Conservation (phyloP, 768 basidiomycete genomes). For the Xerocomus brunneocitrinus region DNA sequence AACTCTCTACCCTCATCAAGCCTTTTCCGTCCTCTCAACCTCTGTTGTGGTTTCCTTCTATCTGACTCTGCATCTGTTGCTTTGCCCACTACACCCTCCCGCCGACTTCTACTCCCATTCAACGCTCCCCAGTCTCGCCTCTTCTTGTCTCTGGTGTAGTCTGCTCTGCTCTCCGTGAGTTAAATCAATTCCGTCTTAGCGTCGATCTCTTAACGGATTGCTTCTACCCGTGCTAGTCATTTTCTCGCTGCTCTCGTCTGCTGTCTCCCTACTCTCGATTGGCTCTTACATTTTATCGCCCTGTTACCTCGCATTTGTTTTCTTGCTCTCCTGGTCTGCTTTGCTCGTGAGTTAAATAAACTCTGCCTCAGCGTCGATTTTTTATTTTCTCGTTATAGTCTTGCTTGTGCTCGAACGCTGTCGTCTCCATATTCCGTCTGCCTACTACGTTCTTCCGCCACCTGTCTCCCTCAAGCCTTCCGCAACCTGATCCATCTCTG, state of each 20-base stretch:
- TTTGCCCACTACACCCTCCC: too few species aligned
- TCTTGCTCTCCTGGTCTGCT: background rate
- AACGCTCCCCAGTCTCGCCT: too few species aligned
- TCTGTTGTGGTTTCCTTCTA: too few species aligned
- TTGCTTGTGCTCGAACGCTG: too few species aligned
- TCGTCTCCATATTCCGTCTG: background rate
- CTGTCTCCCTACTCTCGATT: background rate
- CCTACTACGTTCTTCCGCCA: background rate
- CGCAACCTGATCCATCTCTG: too few species aligned
- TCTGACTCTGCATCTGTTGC: too few species aligned
- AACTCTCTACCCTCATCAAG: too few species aligned
- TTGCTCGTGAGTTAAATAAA: background rate
- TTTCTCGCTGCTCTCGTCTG: background rate
- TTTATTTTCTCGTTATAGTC: background rate
- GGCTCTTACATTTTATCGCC: background rate
- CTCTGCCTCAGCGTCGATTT: background rate
- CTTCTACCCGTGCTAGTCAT: background rate
- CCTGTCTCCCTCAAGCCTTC: too few species aligned
- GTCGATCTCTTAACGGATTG: background rate
- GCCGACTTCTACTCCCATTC: too few species aligned
- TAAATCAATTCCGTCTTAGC: background rate
- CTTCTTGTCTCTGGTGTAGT: background rate
- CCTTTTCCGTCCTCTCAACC: too few species aligned
- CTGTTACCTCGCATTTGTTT: background rate
- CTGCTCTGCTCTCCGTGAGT: background rate